Evolutionary conservation across 2,329 filamentous ascomycete species (phyloP).

Genomic region (Stromatinia cepivora): DNA sequence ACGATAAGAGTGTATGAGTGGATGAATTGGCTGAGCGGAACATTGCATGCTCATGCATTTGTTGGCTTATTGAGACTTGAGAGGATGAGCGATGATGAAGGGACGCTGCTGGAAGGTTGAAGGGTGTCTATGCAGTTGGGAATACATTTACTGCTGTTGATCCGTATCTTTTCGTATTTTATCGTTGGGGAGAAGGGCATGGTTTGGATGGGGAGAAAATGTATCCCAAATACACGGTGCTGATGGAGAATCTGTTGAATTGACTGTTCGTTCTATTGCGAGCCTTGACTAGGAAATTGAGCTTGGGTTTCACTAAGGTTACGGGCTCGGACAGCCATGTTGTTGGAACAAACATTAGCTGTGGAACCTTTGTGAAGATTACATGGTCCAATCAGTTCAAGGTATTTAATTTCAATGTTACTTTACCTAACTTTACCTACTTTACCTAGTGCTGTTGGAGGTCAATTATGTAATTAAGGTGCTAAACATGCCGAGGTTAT

Average conservation of each 20-base stretch:
- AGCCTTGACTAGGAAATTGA: neutral
- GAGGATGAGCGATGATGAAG: conserved; percentile 35
- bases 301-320: neutral
- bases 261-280: neutral
- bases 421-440: neutral
- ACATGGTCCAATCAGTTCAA: too few relatives aligned
- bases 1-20: conserved; percentile 42
- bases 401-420: neutral
- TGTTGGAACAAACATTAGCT: neutral
- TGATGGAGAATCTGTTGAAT: conserved; percentile 28
- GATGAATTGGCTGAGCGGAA: conserved; percentile 42
- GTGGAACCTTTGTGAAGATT: too few relatives aligned
- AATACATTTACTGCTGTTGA: conserved; percentile 42
- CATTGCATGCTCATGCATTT: conserved; percentile 39
- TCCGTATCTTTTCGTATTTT: conserved; percentile 42
- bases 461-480: neutral
- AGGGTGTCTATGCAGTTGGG: conserved; percentile 36
- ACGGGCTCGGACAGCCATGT: neutral
- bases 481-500: neutral
- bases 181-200: conserved; percentile 37
- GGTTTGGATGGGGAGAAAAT: conserved; percentile 32
- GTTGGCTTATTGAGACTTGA: conserved; percentile 35
- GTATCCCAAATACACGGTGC: conserved; percentile 29
- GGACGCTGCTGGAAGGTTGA: conserved; percentile 29
- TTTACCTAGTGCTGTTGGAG: neutral